phyloP scores from a whole-genome alignment of 148 eudicot genomes.

The Silene uniflora region DNA sequence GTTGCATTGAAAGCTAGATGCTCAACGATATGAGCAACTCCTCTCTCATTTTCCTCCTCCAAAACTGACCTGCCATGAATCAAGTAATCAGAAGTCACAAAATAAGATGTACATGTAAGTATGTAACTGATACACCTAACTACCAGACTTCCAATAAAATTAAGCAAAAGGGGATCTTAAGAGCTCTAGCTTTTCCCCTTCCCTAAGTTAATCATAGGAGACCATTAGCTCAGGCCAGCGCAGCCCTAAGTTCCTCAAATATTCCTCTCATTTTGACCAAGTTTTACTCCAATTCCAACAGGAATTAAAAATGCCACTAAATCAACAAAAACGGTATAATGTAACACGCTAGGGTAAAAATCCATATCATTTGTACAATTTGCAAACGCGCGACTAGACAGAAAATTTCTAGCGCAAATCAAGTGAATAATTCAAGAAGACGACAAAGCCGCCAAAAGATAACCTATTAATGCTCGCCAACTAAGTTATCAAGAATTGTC shows the following conservation, averaged over 20 bases:
- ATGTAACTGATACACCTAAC: constrained; percentile 2
- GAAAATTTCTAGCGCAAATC: too few relatives aligned
- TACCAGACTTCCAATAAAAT: background rate
- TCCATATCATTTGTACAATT: too few relatives aligned
- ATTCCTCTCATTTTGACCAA: background rate
- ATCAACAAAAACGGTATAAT: too few relatives aligned
- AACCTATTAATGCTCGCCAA: too few relatives aligned
- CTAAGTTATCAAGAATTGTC: too few relatives aligned
- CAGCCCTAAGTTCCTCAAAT: background rate
- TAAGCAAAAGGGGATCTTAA: background rate
- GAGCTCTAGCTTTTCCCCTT: background rate
- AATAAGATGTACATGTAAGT: background rate
- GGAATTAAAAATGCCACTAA: too few relatives aligned
- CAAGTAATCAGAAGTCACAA: constrained; percentile 26
- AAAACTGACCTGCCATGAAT: constrained; percentile 82
- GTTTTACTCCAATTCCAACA: too few relatives aligned
- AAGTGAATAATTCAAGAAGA: too few relatives aligned
- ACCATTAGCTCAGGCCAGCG: background rate
- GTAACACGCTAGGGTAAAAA: too few relatives aligned
- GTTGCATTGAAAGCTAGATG: constrained; percentile 96
- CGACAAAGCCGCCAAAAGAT: too few relatives aligned
- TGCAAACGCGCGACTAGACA: too few relatives aligned
- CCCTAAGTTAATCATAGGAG: too few relatives aligned
- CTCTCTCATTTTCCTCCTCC: constrained; percentile 90
- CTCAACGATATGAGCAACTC: constrained; percentile 91